These are phyloP conservation scores for Volvariella surrecta DNA, from an alignment of 1,284 basidiomycete genomes.

Conservation along the genomic window DNA sequence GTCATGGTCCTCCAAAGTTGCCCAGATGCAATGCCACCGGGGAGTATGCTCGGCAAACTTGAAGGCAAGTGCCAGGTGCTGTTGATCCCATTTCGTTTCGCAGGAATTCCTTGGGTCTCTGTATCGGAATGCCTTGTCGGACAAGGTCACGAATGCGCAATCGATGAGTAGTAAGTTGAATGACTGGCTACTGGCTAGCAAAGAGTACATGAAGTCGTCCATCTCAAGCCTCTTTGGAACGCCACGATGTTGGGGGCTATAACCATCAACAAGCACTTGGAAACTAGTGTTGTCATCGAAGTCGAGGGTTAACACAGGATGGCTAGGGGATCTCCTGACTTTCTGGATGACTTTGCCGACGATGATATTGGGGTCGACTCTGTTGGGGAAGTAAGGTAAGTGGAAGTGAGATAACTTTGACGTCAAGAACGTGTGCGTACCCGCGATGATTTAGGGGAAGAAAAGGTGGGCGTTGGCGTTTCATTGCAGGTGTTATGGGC, in stretches of 20 bases:
- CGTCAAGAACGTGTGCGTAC: constrained; percentile 1
- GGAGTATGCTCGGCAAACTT: constrained; percentile 19
- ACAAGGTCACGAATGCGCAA: constrained; percentile 44
- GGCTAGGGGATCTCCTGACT: constrained; percentile 40
- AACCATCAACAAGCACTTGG: constrained; percentile 54
- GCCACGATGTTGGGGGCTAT: constrained; percentile 44
- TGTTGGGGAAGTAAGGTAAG: constrained; percentile 15
- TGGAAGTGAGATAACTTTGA: not conserved
- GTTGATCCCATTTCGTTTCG: constrained; percentile 43
- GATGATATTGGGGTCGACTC: constrained; percentile 38
- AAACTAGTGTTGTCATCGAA: constrained; percentile 45
- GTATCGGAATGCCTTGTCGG: constrained; percentile 47
- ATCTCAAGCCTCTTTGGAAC: constrained; percentile 52
- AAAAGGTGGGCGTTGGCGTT: constrained; percentile 20
- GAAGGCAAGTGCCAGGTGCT: constrained; percentile 33
- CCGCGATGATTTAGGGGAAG: constrained; percentile 20
- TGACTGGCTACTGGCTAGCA: constrained; percentile 24
- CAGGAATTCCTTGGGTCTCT: constrained; percentile 15
- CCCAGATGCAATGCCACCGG: constrained; percentile 58
- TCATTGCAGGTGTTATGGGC: not conserved
- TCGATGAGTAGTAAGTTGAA: constrained; percentile 37
- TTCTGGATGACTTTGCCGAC: constrained; percentile 43
- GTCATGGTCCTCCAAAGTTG: constrained; percentile 43
- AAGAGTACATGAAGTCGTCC: constrained; percentile 33
- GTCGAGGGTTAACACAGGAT: constrained; percentile 47